Percentiles rank a stretch among this genome's conserved stretches.
These are phyloP conservation scores for Camellia granthamiana DNA, from an alignment of 148 eudicot genomes.

Conservation along the genomic window DNA sequence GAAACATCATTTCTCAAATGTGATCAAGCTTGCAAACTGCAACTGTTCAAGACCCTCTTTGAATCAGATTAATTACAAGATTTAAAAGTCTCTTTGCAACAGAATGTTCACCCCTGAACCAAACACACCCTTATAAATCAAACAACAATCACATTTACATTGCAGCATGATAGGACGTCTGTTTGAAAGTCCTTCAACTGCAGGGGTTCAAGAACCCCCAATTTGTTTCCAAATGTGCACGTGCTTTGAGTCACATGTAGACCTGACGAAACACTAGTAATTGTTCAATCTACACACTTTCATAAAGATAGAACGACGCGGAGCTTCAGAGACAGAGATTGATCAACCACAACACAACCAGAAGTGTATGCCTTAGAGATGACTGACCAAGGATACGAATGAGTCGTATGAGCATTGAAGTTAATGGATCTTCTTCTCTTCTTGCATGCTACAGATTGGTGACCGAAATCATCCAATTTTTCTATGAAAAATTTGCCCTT, in stretches of 20 bases:
- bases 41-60: neutral
- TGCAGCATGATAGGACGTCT: too few relatives aligned
- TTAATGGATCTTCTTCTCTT: neutral
- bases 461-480: neutral
- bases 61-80: neutral
- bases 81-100: neutral
- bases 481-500: neutral
- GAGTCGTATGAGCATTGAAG: neutral
- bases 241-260: neutral
- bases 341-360: neutral
- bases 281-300: neutral
- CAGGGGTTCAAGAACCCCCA: conserved; percentile 1
- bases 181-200: neutral
- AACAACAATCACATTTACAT: too few relatives aligned
- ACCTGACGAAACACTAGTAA: neutral
- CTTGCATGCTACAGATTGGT: too few relatives aligned
- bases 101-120: neutral
- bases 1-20: neutral
- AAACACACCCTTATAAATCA: neutral
- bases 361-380: neutral
- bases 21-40: neutral
- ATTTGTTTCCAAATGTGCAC: neutral
- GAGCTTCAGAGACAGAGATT: neutral
- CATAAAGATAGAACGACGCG: neutral
- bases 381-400: neutral